These are phyloP conservation scores for Blastobotrys parvus DNA, from an alignment of 805 yeast species.

Conservation along the genomic window DNA sequence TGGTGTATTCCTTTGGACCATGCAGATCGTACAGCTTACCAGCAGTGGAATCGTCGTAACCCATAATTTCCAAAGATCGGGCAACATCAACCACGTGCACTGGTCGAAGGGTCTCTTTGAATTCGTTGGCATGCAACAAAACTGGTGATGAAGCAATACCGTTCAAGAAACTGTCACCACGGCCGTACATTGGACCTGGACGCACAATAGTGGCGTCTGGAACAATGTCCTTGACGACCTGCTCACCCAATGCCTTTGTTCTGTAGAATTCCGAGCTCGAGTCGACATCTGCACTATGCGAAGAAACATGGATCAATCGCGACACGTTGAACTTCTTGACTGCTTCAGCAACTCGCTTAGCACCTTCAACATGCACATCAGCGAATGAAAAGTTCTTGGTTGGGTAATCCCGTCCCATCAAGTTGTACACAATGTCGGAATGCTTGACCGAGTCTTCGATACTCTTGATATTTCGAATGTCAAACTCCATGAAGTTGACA, in stretches of 20 bases:
- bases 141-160: constrained; percentile 46
- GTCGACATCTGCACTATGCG: constrained; percentile 63
- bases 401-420: constrained; percentile 65
- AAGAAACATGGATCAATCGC: constrained; percentile 68
- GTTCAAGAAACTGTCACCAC: constrained; percentile 62
- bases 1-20: constrained; percentile 61
- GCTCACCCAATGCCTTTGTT: constrained; percentile 73
- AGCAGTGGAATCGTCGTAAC: constrained; percentile 69
- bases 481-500: constrained; percentile 75
- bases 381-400: constrained; percentile 79
- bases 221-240: constrained; percentile 52
- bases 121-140: constrained; percentile 59
- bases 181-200: constrained; percentile 74
- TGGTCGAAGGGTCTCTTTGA: constrained; percentile 57
- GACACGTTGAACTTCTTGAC: constrained; percentile 63
- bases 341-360: constrained; percentile 70
- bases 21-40: constrained; percentile 69
- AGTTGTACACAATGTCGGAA: constrained; percentile 75
- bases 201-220: constrained; percentile 81
- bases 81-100: constrained; percentile 76
- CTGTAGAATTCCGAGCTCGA: constrained; percentile 66
- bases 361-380: constrained; percentile 72
- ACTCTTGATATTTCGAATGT: constrained; percentile 65
- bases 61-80: constrained; percentile 66
- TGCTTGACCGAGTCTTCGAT: constrained; percentile 70